Evolutionary conservation across 768 basidiomycete species (phyloP).

Genomic region (Sutorius australiensis): DNA sequence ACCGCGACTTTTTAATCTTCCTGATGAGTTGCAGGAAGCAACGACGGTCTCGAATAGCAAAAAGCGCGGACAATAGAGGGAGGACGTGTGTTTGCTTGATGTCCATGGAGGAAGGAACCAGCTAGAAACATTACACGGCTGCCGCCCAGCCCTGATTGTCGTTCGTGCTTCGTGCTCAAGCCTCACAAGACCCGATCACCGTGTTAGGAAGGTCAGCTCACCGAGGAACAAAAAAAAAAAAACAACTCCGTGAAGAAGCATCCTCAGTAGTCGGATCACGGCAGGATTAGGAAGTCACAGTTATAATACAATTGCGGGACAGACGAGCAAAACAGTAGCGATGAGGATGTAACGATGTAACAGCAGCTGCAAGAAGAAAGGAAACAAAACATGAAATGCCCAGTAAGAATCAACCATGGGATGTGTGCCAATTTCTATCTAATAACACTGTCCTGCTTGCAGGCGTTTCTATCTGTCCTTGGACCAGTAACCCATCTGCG

Average conservation of each 20-base stretch:
- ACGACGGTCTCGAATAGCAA: slow-evolving; percentile 10
- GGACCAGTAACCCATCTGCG: slow-evolving; percentile 29
- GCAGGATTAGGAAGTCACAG: slow-evolving; percentile 9
- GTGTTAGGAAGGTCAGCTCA: slow-evolving; percentile 16
- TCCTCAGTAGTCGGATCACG: slow-evolving; percentile 3
- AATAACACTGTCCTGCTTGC: slow-evolving; percentile 4
- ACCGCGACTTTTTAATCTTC: slow-evolving; percentile 22
- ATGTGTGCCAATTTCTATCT: slow-evolving; percentile 14
- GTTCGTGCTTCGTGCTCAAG: neutral
- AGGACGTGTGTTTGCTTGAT: neutral
- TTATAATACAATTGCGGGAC: slow-evolving; percentile 18
- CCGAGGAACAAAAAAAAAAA: slow-evolving; percentile 7
- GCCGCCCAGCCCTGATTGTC: slow-evolving; percentile 16
- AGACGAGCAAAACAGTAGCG: slow-evolving; percentile 6
- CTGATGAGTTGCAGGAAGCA: slow-evolving; percentile 8
- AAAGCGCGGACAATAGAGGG: slow-evolving; percentile 7
- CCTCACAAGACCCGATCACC: slow-evolving; percentile 12
- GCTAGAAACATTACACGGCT: neutral
- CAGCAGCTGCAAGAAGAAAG: slow-evolving; percentile 6
- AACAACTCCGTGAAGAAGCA: slow-evolving; percentile 19
- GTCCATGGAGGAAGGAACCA: slow-evolving; percentile 2
- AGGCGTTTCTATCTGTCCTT: slow-evolving; percentile 17
- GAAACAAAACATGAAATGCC: slow-evolving; percentile 1
- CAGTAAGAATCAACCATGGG: slow-evolving; percentile 3
- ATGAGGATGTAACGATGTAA: slow-evolving; percentile 11